Conservation (phyloP, 345 rosid genomes). For the Turnera subulata region DNA sequence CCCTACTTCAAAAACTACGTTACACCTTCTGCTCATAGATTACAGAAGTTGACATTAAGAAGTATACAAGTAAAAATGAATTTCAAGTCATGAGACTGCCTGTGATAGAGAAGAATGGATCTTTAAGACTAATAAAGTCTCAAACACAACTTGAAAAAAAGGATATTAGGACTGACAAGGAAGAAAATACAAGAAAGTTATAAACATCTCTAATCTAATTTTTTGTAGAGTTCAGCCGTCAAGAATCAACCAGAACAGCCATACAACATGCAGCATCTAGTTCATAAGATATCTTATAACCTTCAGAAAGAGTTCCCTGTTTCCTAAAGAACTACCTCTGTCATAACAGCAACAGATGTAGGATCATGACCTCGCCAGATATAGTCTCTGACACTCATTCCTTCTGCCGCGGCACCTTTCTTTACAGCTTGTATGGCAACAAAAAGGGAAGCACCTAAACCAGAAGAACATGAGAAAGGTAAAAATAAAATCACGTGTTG, state of each 20-base stretch:
- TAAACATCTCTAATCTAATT: too few species aligned
- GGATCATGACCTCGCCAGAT: constrained; percentile 99
- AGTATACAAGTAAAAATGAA: too few species aligned
- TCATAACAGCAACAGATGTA: constrained; percentile 98
- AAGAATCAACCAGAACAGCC: too few species aligned
- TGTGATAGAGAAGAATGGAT: too few species aligned
- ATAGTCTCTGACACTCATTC: constrained; percentile 83
- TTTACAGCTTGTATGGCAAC: constrained; percentile 96
- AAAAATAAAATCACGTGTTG: background rate
- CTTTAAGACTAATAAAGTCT: too few species aligned
- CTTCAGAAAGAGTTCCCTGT: background rate
- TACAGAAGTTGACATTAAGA: too few species aligned
- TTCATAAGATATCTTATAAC: background rate
- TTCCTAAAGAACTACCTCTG: constrained; percentile 53
- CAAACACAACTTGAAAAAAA: too few species aligned
- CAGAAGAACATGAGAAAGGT: constrained; percentile 4
- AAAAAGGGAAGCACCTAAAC: constrained; percentile 82
- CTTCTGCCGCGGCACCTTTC: constrained; percentile 95
- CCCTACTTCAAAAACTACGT: background rate
- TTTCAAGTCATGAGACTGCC: too few species aligned
- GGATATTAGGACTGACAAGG: too few species aligned
- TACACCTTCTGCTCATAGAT: background rate
- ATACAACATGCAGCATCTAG: too few species aligned
- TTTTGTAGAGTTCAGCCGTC: too few species aligned
- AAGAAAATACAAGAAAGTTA: too few species aligned